A percentile compares a stretch with the other conserved stretches of the same genome.
Conservation (phyloP, 1,139 yeast genomes). For the Candida sp. region DNA sequence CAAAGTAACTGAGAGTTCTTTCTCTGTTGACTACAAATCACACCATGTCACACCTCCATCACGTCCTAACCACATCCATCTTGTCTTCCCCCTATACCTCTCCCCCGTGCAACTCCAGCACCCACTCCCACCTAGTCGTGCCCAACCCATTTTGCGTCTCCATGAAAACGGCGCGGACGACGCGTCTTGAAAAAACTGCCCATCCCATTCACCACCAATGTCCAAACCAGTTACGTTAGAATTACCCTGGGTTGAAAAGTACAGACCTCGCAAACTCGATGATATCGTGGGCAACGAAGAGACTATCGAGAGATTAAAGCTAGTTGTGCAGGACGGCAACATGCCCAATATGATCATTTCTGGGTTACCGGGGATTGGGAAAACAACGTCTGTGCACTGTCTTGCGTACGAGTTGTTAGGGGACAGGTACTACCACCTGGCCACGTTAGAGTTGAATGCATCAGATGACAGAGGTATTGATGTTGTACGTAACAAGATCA, state of each 20-base stretch:
- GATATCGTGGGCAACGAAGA: conserved; percentile 96
- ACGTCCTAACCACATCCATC: no score
- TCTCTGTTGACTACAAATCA: no score
- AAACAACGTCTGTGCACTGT: conserved; percentile 93
- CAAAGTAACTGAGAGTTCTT: no score
- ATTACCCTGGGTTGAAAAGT: conserved; percentile 89
- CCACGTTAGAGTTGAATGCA: conserved; percentile 79
- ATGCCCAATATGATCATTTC: conserved; percentile 97
- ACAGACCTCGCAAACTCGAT: conserved; percentile 76
- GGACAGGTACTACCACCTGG: conserved; percentile 66
- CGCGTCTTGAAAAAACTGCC: no score
- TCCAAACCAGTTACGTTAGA: conserved; percentile 26
- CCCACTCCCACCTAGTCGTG: no score
- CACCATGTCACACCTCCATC: no score
- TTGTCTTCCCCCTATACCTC: no score
- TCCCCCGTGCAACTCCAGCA: no score
- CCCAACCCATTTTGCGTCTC: neutral
- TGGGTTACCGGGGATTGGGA: conserved; percentile 97
- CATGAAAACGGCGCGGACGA: neutral
- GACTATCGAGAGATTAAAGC: conserved; percentile 81
- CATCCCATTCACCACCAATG: conserved; percentile 4
- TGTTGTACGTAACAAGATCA: conserved; percentile 51
- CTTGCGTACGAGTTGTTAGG: conserved; percentile 87
- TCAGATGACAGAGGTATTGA: conserved; percentile 56
- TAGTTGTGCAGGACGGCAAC: conserved; percentile 91